Evolutionary conservation across 441 rosid genomes (phyloP), one percentile per base, ranked within the genome.

Genomic region (Kokia cookei): DNA sequence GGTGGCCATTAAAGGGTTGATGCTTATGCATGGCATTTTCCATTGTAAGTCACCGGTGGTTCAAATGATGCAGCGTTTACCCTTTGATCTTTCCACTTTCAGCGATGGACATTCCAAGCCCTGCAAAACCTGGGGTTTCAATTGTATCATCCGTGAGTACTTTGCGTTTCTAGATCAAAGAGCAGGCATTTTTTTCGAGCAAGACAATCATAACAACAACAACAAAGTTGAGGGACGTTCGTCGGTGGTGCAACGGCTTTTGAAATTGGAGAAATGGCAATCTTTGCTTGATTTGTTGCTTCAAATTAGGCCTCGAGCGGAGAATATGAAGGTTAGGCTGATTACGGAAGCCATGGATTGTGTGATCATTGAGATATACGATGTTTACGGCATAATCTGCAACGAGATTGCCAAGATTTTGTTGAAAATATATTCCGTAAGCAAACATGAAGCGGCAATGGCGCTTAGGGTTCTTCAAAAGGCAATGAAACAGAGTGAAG

Each of bases 1-100:
- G 12, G 94, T 92, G 5, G 89, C 93, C 0, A 82, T 93, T n/a
- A 92, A 92, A 37, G 86, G 96, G 7, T 78, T 90, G 10, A 87
- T 92, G 82, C 84, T 93, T 10, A 82, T 92, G 81, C 97, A 93
- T 19, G 93, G 97, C 5, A 85, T 93, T 43, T 81, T 91, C 65
- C 66, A 86, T 69, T 86, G 92, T 35, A 88, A 84, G 50, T 79
- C 82, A 22, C 86, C 84, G 0, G 77, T 83, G 5, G 86, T 86
- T 1, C 69, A 81, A 15, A 75, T 76, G 69, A 84, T 92, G 10
- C 90, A 83, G 1, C 79, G 85, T 10, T 73, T 93, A 42, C 91
- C 92, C 6, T 92, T 92, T 45, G 96, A 93, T 75, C 83, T 93
- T 4, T 89, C 97, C 0, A 58, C 60, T 64, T 92, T 93, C 78